Percentiles rank a stretch among this genome's conserved stretches.
These are phyloP conservation scores for Trichosporon sp. DNA, from an alignment of 1,284 basidiomycete genomes.

Conservation along the genomic window DNA sequence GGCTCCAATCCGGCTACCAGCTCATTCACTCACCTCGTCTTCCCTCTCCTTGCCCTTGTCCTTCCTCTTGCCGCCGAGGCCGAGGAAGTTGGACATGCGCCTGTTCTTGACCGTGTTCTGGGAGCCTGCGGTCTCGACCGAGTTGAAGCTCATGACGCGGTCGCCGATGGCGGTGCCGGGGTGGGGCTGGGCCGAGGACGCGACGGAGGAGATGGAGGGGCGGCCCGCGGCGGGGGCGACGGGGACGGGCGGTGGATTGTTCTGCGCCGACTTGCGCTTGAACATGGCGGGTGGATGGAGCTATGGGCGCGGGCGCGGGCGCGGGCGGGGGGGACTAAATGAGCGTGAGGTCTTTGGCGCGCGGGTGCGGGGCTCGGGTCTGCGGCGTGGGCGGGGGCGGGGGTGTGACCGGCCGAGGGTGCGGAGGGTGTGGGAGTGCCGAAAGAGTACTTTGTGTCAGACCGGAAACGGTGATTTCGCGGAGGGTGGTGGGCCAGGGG, in stretches of 20 bases:
- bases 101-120: conserved; percentile 12
- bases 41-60: conserved; percentile 14
- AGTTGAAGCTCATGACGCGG: conserved; percentile 12
- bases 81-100: conserved; percentile 21
- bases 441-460: too few species aligned
- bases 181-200: conserved; percentile 10
- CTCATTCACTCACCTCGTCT: conserved; percentile 10
- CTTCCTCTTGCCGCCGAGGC: conserved; percentile 19
- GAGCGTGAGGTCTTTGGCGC: neutral
- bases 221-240: conserved; percentile 8
- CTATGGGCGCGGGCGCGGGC: neutral
- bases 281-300: conserved; percentile 10
- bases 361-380: neutral
- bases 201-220: conserved; percentile 14
- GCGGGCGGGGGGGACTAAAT: neutral
- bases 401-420: too few species aligned
- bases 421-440: too few species aligned
- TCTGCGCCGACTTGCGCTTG: conserved; percentile 15
- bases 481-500: neutral
- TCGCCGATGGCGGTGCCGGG: neutral
- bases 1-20: too few species aligned
- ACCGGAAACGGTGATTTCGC: neutral
- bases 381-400: too few species aligned
- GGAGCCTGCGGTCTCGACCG: conserved; percentile 12
- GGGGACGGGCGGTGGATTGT: neutral